Percentiles rank a stretch among this genome's conserved stretches.
phyloP scores from a whole-genome alignment of 371 early-diverging fungal species.

The Mucor sp. region DNA sequence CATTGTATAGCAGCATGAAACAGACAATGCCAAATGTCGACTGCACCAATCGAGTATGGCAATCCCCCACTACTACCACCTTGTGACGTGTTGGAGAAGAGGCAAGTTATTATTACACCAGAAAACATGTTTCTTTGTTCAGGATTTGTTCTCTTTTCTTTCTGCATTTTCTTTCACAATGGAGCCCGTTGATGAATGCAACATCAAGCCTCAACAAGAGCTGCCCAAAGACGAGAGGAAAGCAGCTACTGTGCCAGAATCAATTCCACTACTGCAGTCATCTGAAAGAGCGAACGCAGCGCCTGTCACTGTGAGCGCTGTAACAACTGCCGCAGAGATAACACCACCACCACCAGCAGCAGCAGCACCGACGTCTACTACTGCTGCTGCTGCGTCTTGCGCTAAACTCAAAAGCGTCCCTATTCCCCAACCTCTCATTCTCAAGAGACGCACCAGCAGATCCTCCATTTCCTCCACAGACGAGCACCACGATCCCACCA shows the following conservation, averaged over 20 bases:
- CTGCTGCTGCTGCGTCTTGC: conserved; percentile 11
- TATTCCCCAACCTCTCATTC: conserved; percentile 43
- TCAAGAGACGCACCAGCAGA: conserved; percentile 41
- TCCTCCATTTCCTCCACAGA: conserved; percentile 35
- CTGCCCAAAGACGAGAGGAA: not conserved
- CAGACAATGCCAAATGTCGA: not conserved
- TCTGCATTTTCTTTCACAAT: not conserved
- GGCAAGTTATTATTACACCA: not conserved
- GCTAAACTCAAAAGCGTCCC: conserved; percentile 39
- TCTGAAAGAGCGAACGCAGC: conserved; percentile 16
- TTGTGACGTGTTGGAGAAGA: not conserved
- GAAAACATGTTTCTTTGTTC: not conserved
- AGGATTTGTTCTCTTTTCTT: not conserved
- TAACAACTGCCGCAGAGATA: conserved; percentile 28
- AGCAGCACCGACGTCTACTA: no score
- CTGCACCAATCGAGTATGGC: not conserved
- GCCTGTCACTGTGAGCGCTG: conserved; percentile 19
- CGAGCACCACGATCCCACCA: conserved; percentile 13
- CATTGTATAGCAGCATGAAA: not conserved
- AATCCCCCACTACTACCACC: no score
- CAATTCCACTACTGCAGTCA: conserved; percentile 6
- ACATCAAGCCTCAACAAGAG: not conserved
- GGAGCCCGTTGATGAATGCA: not conserved
- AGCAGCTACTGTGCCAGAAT: not conserved
- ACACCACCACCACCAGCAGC: not conserved